Base-by-base conservation (phyloP, 306 rosid genomes). In the Trifolium dubium region DNA sequence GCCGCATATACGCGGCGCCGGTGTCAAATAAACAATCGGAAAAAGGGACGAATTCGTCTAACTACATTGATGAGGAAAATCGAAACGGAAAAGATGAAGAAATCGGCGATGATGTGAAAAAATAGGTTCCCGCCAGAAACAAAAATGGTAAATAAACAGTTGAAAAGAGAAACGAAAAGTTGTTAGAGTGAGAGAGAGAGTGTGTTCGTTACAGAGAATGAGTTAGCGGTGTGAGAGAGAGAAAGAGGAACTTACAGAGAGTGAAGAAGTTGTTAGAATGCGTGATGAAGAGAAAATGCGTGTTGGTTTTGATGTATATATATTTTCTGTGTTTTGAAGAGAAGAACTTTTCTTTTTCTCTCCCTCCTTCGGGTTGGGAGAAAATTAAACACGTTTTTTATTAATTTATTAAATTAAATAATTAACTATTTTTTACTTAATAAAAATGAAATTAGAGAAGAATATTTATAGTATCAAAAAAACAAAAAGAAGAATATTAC, bases 91-190 rank as follows among this genome's bases (percentile, higher is more conserved):
- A 28, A 67, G 12, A 67, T 39, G 35, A 8, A 41, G 1, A 13
- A 73, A 82, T 68, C 73, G 72, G 9, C 59, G 59, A 61, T 15
- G 3, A 19, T 15, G n/a, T 3, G 53, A 13, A 44, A 63, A 61
- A 17, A 15, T 37, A 13, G 71, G 80, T 82, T 82, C 85, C 85
- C 82, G 85, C 85, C 85, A 82, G 50, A 77, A 77, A 67, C 40
- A 28, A 18, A 67, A 72, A 37, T 58, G 77, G 40, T 10, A 56
- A 41, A 31, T 31, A 49, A 49, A 44, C 73, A 67, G 50, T 82
- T 37, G 71, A 40, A 50, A 51, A 34, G 39, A 60, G 0, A 56
- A 29, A 53, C 18, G 3, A 40, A 81, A 44, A 29, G 55, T 47
- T 47, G 63, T 47, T 64, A 67, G n/a, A 76, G 44, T 19, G 81